These are phyloP conservation scores for Cytidiella melzeri DNA, from an alignment of 768 basidiomycete genomes.

Conservation along the genomic window DNA sequence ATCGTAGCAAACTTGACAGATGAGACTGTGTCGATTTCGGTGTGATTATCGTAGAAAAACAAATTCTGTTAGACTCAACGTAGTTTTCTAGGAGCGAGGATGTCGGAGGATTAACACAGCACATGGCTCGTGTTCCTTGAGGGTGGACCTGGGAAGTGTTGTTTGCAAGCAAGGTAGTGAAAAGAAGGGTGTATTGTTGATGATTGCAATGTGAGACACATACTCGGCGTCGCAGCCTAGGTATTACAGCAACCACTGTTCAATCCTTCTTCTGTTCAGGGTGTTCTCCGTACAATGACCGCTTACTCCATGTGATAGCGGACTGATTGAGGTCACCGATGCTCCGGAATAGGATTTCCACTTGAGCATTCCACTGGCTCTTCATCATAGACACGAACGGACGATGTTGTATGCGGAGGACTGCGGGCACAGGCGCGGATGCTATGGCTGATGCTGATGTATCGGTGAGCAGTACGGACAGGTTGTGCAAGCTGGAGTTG, in stretches of 20 bases:
- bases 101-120: no score
- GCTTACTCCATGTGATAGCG: slow-evolving; percentile 19
- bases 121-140: no score
- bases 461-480: slow-evolving; percentile 20
- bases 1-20: no score
- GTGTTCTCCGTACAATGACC: slow-evolving; percentile 19
- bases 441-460: slow-evolving; percentile 15
- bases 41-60: no score
- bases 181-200: no score
- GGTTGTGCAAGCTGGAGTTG: slow-evolving; percentile 14
- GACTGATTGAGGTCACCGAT: slow-evolving; percentile 17
- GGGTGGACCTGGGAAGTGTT: no score
- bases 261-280: slow-evolving; percentile 6
- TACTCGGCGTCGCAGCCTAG: not conserved
- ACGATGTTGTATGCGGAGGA: slow-evolving; percentile 20
- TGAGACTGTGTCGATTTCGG: no score
- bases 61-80: no score
- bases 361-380: slow-evolving; percentile 24
- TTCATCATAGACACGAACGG: slow-evolving; percentile 21
- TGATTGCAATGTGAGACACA: no score
- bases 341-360: slow-evolving; percentile 20
- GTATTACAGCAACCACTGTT: no score
- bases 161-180: no score
- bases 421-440: slow-evolving; percentile 17
- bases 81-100: no score